These are phyloP conservation scores for Camellia oleifera DNA, from an alignment of 179 eudicot species.

Conservation along the genomic window DNA sequence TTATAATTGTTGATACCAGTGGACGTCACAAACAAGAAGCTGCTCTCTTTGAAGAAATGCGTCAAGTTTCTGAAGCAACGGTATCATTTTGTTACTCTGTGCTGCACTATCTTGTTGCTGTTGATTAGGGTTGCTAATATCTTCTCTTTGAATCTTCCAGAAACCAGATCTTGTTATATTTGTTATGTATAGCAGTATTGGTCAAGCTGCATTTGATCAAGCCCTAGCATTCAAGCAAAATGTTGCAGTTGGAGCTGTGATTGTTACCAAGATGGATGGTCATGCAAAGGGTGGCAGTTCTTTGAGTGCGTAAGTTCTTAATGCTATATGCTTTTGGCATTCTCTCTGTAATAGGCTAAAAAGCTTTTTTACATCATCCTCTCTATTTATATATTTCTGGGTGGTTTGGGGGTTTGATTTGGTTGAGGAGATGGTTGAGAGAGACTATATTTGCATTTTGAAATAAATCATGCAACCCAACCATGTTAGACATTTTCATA, in stretches of 20 bases:
- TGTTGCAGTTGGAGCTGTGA: conserved; percentile 98
- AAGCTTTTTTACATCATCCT: neutral
- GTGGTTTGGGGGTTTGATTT: neutral
- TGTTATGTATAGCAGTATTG: conserved; percentile 99
- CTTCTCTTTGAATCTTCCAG: conserved; percentile 39
- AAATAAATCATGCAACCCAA: neutral
- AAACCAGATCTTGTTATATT: conserved; percentile 97
- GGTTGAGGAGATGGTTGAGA: neutral
- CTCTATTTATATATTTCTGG: neutral
- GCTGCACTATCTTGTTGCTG: conserved; percentile 10
- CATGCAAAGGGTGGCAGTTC: conserved; percentile 99
- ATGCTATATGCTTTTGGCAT: neutral
- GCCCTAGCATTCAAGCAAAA: conserved; percentile 97
- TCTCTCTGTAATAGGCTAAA: neutral
- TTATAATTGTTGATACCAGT: conserved; percentile 94
- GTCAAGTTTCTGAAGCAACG: conserved; percentile 97
- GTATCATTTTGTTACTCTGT: conserved; percentile 30
- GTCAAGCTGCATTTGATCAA: conserved; percentile 95
- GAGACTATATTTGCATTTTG: neutral
- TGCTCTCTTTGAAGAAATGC: conserved; percentile 95
- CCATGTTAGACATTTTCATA: neutral
- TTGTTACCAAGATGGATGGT: conserved; percentile 97
- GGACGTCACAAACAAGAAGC: conserved; percentile 99
- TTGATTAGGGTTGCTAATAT: conserved; percentile 10
- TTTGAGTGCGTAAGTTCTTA: conserved; percentile 92